phyloP scores from a whole-genome alignment of 768 basidiomycete genomes.

The Auricularia sp. region DNA sequence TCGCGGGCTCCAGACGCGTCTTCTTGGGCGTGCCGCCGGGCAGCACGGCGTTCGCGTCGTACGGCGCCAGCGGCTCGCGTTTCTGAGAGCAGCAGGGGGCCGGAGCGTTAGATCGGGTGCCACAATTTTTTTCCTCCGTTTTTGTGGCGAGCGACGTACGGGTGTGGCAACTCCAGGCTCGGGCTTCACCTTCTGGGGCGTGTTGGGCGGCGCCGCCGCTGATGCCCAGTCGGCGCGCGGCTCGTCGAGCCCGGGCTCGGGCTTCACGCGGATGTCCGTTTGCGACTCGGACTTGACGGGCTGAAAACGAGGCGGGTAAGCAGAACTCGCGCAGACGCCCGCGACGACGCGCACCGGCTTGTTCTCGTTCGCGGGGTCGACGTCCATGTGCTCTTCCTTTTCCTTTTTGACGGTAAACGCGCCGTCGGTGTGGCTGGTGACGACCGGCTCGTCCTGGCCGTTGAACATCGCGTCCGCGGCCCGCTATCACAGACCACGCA shows the following conservation, averaged over 20 bases:
- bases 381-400: no score
- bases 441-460: no score
- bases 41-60: not conserved
- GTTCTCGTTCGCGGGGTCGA: not conserved
- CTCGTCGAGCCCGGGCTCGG: not conserved
- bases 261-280: not conserved
- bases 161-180: not conserved
- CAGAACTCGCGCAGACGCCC: not conserved
- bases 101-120: not conserved
- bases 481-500: no score
- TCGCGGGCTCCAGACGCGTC: not conserved
- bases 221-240: not conserved
- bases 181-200: not conserved
- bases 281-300: not conserved
- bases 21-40: not conserved
- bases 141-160: not conserved
- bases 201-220: not conserved
- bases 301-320: not conserved
- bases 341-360: not conserved
- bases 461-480: no score
- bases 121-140: not conserved
- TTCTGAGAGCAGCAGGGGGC: not conserved
- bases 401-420: no score
- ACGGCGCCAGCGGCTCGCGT: not conserved
- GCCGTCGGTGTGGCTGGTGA: no score